Conservation (phyloP, 2,329 filamentous ascomycete species). For the Raffaelea arxii region DNA sequence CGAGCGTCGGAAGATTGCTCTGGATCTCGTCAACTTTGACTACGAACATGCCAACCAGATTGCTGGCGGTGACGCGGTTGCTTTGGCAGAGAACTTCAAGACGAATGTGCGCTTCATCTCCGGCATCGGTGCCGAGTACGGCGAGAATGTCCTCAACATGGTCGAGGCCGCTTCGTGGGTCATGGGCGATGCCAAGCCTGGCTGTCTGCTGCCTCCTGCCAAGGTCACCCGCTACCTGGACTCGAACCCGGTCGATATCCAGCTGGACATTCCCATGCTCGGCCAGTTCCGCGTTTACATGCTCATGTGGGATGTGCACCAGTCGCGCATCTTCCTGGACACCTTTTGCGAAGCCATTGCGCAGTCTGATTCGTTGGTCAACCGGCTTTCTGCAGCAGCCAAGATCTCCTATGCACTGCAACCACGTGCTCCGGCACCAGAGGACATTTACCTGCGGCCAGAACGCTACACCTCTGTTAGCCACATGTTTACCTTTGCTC, state of each 20-base stretch:
- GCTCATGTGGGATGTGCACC: constrained; percentile 53
- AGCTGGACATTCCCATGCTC: constrained; percentile 68
- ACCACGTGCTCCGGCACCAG: constrained; percentile 44
- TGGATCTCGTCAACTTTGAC: constrained; percentile 51
- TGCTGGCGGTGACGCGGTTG: constrained; percentile 45
- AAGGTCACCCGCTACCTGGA: constrained; percentile 67
- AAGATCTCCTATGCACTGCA: constrained; percentile 52
- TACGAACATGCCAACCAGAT: constrained; percentile 32
- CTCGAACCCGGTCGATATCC: constrained; percentile 67
- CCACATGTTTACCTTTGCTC: constrained; percentile 57
- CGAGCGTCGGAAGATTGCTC: constrained; percentile 52
- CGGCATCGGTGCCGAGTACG: constrained; percentile 52
- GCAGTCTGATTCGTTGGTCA: constrained; percentile 43
- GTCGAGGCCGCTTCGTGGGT: constrained; percentile 25
- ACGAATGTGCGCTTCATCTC: constrained; percentile 60
- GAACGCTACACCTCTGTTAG: constrained; percentile 60
- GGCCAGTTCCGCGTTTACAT: constrained; percentile 71
- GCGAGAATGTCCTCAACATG: constrained; percentile 38
- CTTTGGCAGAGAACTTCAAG: constrained; percentile 53
- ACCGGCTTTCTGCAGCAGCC: constrained; percentile 48
- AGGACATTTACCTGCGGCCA: constrained; percentile 57
- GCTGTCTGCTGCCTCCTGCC: constrained; percentile 52
- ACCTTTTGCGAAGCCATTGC: constrained; percentile 47
- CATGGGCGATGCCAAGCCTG: constrained; percentile 33
- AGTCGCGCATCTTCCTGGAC: constrained; percentile 43